phyloP scores from a whole-genome alignment of 2,329 filamentous ascomycete genomes.

The Paraconiothyrium brasiliense region DNA sequence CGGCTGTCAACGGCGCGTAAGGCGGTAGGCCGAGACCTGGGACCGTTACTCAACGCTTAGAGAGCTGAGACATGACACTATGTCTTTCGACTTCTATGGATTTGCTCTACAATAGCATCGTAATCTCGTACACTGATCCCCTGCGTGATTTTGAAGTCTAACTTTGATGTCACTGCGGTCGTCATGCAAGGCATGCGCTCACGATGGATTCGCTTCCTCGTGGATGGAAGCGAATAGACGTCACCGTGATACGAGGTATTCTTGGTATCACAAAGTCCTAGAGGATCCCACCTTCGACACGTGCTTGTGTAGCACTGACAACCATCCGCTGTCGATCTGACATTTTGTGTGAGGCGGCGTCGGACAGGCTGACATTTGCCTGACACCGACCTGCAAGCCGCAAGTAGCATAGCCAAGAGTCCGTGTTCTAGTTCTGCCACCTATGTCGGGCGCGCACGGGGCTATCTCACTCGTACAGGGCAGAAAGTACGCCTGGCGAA shows the following conservation, averaged over 20 bases:
- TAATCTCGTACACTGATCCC: neutral
- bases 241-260: neutral
- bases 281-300: neutral
- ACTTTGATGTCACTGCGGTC: neutral
- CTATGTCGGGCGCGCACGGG: neutral
- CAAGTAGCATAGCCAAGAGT: constrained; percentile 1
- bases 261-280: neutral
- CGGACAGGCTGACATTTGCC: constrained; percentile 8
- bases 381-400: constrained; percentile 4
- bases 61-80: neutral
- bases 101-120: neutral
- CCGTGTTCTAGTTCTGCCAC: constrained; percentile 1
- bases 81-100: neutral
- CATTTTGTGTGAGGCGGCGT: constrained; percentile 2
- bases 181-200: neutral
- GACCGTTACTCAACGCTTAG: neutral
- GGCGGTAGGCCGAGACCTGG: neutral
- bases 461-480: neutral
- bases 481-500: neutral
- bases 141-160: no score
- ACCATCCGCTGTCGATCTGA: constrained; percentile 1
- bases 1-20: constrained; percentile 1
- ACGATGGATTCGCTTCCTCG: neutral
- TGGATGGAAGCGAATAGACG: neutral
- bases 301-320: constrained; percentile 8